Conservation (phyloP, 306 rosid genomes). For the Aeschynomene evenia region DNA sequence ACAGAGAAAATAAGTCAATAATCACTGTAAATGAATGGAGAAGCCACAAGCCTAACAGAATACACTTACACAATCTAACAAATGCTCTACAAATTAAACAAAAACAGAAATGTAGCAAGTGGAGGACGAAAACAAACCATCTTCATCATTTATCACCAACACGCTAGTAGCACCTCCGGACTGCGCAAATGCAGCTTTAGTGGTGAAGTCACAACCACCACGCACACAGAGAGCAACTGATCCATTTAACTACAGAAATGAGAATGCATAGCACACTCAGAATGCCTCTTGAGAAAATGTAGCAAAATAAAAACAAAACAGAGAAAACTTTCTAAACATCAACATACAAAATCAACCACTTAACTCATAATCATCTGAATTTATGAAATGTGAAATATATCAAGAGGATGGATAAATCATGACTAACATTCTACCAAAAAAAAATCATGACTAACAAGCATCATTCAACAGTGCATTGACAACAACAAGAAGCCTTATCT, state of each 20-base stretch:
- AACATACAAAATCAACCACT: neutral
- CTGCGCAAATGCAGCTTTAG: conserved; percentile 71
- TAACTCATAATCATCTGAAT: neutral
- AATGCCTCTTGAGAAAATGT: conserved; percentile 4
- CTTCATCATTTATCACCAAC: conserved; percentile 68
- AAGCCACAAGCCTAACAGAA: neutral
- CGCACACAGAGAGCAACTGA: conserved; percentile 68
- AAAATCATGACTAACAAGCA: no score
- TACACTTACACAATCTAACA: neutral
- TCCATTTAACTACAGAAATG: conserved; percentile 58
- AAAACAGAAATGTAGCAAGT: neutral
- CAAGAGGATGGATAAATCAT: neutral
- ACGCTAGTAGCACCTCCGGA: conserved; percentile 70
- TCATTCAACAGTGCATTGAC: no score
- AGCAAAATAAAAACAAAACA: neutral
- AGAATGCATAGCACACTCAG: conserved; percentile 3
- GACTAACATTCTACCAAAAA: neutral
- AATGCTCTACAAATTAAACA: neutral
- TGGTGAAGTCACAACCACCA: conserved; percentile 79
- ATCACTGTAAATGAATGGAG: conserved; percentile 2
- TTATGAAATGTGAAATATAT: neutral
- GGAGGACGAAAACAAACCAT: conserved; percentile 53
- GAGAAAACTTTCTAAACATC: neutral
- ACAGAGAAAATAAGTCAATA: neutral
- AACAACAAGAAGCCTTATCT: no score